Base-by-base conservation (phyloP, 306 rosid species). In the Trifolium fragiferum region DNA sequence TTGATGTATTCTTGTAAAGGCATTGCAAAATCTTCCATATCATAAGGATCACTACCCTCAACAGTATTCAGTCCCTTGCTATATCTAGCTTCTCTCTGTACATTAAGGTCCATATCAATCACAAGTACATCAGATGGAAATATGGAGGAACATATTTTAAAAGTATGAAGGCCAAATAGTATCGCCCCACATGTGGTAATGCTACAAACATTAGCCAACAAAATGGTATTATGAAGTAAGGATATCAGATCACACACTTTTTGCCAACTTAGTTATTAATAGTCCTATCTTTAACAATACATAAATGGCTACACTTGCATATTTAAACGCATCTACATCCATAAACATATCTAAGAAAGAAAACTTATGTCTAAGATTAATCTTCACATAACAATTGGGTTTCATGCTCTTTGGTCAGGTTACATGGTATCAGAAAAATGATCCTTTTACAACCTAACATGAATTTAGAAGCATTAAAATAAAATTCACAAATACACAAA, bases 1-100 rank as follows among this genome's bases (percentile, higher is more conserved):
- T 87, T 83, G 79, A 95, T 86, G 83, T 81, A 95, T 82, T 92
- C 92, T 21, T 73, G 85, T 75, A 95, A 79, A 38, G 99, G 97
- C 97, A 95, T 95, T 63, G 90, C 90, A 58, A 89, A 76, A 66
- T 90, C 88, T 79, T 87, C 84, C 90, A 86, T 84, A 81, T 88
- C 85, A 76, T 92, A 92, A 33, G 90, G 84, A 76, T 81, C 90
- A 73, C 50, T 70, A 21, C 84, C 70, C 82, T 72, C 66, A 35
- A 35, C 33, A 23, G 78, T 66, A 65, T 51, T 50, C 55, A 54
- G 72, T 49, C 79, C 89, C 50, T 68, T 82, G 66, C 53, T 80
- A 43, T 65, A 74, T 80, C 95, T 89, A 47, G 77, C 80, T 27
- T 84, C 90, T 84, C 97, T 90, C 99, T 95, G 86, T 73, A 54